These are phyloP conservation scores for Penicillium crystallinum DNA, from an alignment of 495 filamentous ascomycete genomes.

Conservation along the genomic window DNA sequence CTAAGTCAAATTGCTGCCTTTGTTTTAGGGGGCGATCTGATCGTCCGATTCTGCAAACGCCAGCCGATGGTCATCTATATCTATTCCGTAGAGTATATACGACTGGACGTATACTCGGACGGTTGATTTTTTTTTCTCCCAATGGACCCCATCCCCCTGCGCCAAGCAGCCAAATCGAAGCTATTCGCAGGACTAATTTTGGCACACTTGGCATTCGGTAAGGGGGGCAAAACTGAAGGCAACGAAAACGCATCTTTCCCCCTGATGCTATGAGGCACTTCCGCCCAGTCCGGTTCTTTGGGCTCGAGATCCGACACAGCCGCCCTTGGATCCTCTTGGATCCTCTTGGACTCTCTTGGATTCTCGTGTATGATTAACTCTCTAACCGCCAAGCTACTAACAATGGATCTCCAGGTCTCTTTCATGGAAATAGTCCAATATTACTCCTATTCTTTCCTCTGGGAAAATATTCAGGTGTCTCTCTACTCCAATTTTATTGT, in stretches of 20 bases:
- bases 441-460: background rate
- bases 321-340: background rate
- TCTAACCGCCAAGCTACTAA: background rate
- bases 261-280: background rate
- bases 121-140: too few species aligned
- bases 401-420: background rate
- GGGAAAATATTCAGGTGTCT: background rate
- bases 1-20: background rate
- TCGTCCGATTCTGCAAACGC: background rate
- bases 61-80: too few species aligned
- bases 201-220: background rate
- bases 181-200: conserved; percentile 2
- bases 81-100: too few species aligned
- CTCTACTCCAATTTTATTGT: background rate
- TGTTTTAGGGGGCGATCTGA: background rate
- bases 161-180: background rate
- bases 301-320: background rate
- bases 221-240: background rate
- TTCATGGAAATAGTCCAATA: background rate
- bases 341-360: background rate
- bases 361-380: background rate
- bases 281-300: background rate
- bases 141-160: too few species aligned
- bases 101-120: too few species aligned
- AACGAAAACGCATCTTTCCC: background rate